Conservation (phyloP, 169 alveolate species). For the Eimeria brunetti region DNA sequence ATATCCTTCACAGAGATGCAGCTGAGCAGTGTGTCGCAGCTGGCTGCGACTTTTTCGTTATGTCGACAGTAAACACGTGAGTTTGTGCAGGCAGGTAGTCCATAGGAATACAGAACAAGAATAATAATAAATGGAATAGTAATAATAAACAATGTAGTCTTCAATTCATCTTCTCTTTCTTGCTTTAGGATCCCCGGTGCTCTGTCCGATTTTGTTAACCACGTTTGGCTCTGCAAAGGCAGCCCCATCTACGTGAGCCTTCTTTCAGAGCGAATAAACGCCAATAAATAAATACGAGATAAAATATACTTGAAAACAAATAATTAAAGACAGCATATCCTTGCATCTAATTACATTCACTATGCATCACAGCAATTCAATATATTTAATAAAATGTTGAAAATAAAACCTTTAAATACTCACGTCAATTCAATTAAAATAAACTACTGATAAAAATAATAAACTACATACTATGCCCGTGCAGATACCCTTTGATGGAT, state of each 20-base stretch:
- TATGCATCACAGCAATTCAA: too few species aligned
- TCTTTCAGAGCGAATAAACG: background rate
- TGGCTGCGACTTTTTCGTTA: slow-evolving; percentile 58
- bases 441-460: too few species aligned
- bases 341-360: too few species aligned
- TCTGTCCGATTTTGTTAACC: slow-evolving; percentile 32
- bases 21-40: slow-evolving; percentile 70
- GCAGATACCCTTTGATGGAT: slow-evolving; percentile 65
- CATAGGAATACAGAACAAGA: background rate
- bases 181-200: slow-evolving; percentile 29
- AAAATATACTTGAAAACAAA: too few species aligned
- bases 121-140: background rate
- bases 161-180: background rate
- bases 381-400: too few species aligned
- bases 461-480: background rate
- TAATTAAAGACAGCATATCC: too few species aligned
- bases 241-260: slow-evolving; percentile 42
- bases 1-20: slow-evolving; percentile 19
- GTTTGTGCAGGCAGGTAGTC: background rate
- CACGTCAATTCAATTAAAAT: too few species aligned
- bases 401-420: too few species aligned
- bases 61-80: slow-evolving; percentile 53
- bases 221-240: slow-evolving; percentile 69
- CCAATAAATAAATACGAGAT: background rate
- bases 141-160: background rate